Evolutionary conservation across 139 green algal species (phyloP).

Genomic region (Diplosphaera chodatii): DNA sequence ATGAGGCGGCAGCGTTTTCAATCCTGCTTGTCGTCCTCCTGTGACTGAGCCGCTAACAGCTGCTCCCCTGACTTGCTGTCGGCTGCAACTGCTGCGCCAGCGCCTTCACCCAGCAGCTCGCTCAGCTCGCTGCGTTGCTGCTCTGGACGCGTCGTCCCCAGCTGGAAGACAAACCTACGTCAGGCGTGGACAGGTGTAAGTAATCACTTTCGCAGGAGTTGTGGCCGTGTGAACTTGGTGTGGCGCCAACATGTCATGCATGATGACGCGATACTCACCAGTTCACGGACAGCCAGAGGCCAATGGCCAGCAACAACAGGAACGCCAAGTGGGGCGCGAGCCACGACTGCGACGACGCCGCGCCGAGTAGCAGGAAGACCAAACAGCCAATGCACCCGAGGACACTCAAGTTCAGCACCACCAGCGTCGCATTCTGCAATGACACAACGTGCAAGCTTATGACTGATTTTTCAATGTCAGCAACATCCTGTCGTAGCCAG

Average conservation of each 20-base stretch:
- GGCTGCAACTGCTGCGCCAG: background rate
- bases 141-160: slow-evolving; percentile 18
- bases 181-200: no score
- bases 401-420: slow-evolving; percentile 41
- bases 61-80: background rate
- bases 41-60: background rate
- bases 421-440: slow-evolving; percentile 38
- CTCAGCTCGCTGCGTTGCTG: slow-evolving; percentile 30
- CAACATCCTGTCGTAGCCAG: no score
- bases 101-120: slow-evolving; percentile 19
- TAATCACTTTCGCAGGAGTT: no score
- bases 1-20: no score
- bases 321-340: slow-evolving; percentile 33
- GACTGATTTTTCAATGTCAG: no score
- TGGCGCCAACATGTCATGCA: background rate
- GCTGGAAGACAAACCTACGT: slow-evolving; percentile 36
- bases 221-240: no score
- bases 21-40: background rate
- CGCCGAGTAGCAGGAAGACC: slow-evolving; percentile 16
- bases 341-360: background rate
- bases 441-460: no score
- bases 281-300: slow-evolving; percentile 34
- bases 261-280: slow-evolving; percentile 17
- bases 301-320: slow-evolving; percentile 31
- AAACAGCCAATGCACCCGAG: slow-evolving; percentile 29